Evolutionary conservation across 2,329 filamentous ascomycete species (phyloP), one percentile per base, ranked within the genome.

Genomic region (Fusarium agapanthi): DNA sequence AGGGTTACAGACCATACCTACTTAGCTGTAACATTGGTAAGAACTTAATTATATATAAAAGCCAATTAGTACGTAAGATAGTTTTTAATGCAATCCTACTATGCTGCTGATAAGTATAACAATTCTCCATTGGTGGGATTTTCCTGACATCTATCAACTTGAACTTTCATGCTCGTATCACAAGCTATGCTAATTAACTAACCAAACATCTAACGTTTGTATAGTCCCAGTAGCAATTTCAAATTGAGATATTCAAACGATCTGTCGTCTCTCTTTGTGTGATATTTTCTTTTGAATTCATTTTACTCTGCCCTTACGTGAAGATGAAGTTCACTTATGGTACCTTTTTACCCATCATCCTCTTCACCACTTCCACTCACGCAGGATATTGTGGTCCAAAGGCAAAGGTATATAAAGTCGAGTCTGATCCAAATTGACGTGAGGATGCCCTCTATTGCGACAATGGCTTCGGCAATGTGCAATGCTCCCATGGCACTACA

Each of bases 231-330:
- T 6, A 24, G 6, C 5, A 24, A 43, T 43, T 24, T 43, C 5
- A 18, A 5, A 18, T 6, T 4, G 4, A 24, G 4, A 4, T 10
- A 44, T 26, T 26, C 20, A 20, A 20, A 8, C 6, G 16, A 8
- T 0, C 12, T 6, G 1, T 0, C 9, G 0, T 13, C 16, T n/a
- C 14, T 15, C 11, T n/a, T 20, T 0, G 0, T 18, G 1, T 20
- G 5, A 10, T 3, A 13, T 6, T n/a, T 20, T 5, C 5, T 26
- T 5, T 1, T 24, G 0, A 13, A 26, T 44, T 12, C n/a, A 13
- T 18, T 44, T 18, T 3, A 44, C 11, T 5, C n/a, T 44, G 4
- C 0, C 10, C 41, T 8, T 1, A 18, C 4, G 10, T 44, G 1
- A 20, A 9, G 26, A 44, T 26, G 16, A 26, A 44, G n/a, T 44